Conservation (phyloP, 1,284 basidiomycete genomes). For the Puccinia coronata region DNA sequence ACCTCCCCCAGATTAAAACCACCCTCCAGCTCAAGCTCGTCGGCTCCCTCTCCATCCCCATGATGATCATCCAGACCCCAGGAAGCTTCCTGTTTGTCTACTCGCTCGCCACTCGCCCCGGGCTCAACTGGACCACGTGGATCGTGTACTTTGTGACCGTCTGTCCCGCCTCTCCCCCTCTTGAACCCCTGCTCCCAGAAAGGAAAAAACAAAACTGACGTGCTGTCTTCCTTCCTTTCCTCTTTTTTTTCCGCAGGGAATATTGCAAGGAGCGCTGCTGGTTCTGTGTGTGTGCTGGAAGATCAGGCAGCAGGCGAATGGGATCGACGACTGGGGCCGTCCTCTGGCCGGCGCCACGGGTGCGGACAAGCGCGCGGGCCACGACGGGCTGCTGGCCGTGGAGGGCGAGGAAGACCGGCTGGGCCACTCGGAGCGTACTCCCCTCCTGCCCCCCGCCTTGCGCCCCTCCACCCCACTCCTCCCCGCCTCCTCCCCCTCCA, state of each 20-base stretch:
- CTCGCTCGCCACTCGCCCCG: conserved; percentile 57
- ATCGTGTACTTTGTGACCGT: conserved; percentile 57
- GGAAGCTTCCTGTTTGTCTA: conserved; percentile 59
- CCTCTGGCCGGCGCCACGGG: conserved; percentile 60
- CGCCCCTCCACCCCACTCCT: too few species aligned
- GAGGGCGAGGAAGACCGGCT: background rate
- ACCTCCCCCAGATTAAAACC: conserved; percentile 79
- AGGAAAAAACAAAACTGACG: too few species aligned
- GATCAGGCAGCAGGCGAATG: conserved; percentile 62
- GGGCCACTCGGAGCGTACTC: background rate
- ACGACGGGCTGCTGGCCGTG: background rate
- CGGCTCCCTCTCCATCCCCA: conserved; percentile 85
- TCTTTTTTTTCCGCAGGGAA: conserved; percentile 60
- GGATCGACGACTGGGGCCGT: conserved; percentile 90
- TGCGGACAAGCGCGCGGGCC: background rate
- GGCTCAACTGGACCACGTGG: conserved; percentile 57
- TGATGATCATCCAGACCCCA: conserved; percentile 86
- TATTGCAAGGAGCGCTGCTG: conserved; percentile 80
- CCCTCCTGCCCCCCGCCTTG: background rate
- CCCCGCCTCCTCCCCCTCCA: too few species aligned
- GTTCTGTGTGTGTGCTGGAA: conserved; percentile 60
- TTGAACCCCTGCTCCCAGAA: too few species aligned
- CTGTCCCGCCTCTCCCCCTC: background rate
- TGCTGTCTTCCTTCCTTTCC: too few species aligned
- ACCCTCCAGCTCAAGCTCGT: conserved; percentile 79